phyloP scores from a whole-genome alignment of 2,329 filamentous ascomycete species.

The Aphanoascus verrucosus region DNA sequence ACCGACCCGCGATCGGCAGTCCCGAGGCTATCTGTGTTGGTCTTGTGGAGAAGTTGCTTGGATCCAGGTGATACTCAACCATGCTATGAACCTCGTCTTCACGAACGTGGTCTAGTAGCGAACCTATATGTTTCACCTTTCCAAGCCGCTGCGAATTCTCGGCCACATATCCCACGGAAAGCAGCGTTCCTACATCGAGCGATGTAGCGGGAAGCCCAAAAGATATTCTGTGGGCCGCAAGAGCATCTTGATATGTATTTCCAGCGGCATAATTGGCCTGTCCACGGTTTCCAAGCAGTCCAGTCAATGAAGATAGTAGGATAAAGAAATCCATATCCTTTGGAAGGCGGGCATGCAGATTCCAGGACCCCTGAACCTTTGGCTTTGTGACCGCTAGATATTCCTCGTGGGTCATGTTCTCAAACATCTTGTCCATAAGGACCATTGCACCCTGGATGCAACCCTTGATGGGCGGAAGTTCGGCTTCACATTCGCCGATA shows the following conservation, averaged over 20 bases:
- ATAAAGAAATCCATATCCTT: conserved; percentile 35
- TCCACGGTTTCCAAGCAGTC: conserved; percentile 23
- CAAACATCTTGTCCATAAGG: conserved; percentile 22
- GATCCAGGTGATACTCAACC: conserved; percentile 16
- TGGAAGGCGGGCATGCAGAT: conserved; percentile 22
- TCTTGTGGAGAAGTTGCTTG: conserved; percentile 6
- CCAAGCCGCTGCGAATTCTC: neutral
- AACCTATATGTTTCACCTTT: neutral
- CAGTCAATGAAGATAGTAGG: conserved; percentile 29
- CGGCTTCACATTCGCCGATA: conserved; percentile 13
- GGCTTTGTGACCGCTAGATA: conserved; percentile 24
- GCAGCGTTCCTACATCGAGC: conserved; percentile 4
- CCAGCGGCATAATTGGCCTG: conserved; percentile 30
- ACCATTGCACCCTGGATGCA: conserved; percentile 29
- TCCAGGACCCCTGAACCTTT: conserved; percentile 28
- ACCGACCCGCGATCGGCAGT: conserved; percentile 1
- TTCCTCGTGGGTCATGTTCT: conserved; percentile 28
- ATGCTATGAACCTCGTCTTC: conserved; percentile 12
- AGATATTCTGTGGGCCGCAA: conserved; percentile 8
- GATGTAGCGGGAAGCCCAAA: neutral
- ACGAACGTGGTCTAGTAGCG: neutral
- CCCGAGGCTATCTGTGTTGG: conserved; percentile 7
- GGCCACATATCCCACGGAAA: conserved; percentile 8
- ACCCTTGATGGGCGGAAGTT: conserved; percentile 24
- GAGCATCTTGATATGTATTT: conserved; percentile 27